phyloP scores from a whole-genome alignment of 371 early-diverging fungal genomes.

The Coemansia sp. region DNA sequence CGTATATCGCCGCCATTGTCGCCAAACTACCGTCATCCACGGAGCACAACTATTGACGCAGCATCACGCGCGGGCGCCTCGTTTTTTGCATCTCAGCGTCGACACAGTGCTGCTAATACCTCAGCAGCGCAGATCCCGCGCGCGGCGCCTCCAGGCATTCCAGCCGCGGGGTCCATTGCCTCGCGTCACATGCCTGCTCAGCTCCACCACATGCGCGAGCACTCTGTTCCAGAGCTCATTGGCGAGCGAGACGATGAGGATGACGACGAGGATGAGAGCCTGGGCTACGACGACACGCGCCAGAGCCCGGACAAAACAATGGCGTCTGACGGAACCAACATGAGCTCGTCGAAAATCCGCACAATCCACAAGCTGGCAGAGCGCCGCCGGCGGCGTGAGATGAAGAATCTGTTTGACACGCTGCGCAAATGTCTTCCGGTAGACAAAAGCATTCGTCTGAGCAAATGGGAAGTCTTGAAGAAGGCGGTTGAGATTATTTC shows the following conservation, averaged over 20 bases:
- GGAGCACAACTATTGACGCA: neutral
- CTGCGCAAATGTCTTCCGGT: conserved; percentile 71
- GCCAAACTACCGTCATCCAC: conserved; percentile 11
- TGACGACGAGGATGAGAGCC: conserved; percentile 30
- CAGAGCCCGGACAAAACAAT: conserved; percentile 1
- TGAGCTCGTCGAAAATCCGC: conserved; percentile 48
- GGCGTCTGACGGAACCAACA: conserved; percentile 14
- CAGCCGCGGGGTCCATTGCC: neutral
- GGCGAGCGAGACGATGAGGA: conserved; percentile 26
- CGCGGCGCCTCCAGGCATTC: neutral
- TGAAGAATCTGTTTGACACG: conserved; percentile 87
- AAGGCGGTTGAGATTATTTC: conserved; percentile 58
- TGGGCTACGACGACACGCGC: conserved; percentile 18
- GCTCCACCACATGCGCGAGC: conserved; percentile 14
- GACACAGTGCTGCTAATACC: conserved; percentile 1
- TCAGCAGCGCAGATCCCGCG: conserved; percentile 15
- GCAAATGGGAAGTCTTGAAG: conserved; percentile 84
- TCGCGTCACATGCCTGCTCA: conserved; percentile 2
- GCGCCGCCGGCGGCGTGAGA: conserved; percentile 77
- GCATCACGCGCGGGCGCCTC: conserved; percentile 25
- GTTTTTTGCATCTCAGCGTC: conserved; percentile 9
- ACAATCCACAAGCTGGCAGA: conserved; percentile 79
- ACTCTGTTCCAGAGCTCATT: conserved; percentile 28
- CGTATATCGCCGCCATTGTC: conserved; percentile 15
- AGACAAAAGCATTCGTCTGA: conserved; percentile 70